These are phyloP conservation scores for Cylindrodendrum hubeiense DNA, from an alignment of 2,329 filamentous ascomycete species.

Conservation along the genomic window DNA sequence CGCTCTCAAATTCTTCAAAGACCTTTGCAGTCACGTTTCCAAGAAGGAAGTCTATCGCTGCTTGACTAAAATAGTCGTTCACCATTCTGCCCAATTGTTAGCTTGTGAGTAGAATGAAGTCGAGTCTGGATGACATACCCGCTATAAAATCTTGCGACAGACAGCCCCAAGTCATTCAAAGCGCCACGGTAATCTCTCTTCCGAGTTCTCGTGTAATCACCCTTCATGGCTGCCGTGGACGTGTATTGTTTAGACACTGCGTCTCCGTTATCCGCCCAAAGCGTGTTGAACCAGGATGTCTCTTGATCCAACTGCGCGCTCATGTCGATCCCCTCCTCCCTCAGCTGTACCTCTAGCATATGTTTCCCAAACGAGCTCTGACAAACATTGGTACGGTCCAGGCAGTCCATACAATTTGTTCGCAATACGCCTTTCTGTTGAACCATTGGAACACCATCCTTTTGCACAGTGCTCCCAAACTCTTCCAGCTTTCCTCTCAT, in stretches of 20 bases:
- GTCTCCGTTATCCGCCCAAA: slow-evolving; percentile 99
- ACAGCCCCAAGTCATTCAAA: slow-evolving; percentile 90
- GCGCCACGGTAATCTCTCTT: slow-evolving; percentile 94
- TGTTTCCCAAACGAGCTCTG: slow-evolving; percentile 91
- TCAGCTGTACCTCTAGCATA: slow-evolving; percentile 84
- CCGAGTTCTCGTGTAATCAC: slow-evolving; percentile 92
- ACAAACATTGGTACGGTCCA: slow-evolving; percentile 95
- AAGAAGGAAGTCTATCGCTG: slow-evolving; percentile 92
- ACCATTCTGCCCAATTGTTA: slow-evolving; percentile 79
- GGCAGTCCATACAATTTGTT: slow-evolving; percentile 98
- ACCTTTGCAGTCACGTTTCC: slow-evolving; percentile 87
- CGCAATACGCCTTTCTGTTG: slow-evolving; percentile 83
- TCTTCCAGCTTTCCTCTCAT: slow-evolving; percentile 76
- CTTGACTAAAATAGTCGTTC: slow-evolving; percentile 97
- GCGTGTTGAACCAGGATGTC: slow-evolving; percentile 92
- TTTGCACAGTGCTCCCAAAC: slow-evolving; percentile 77
- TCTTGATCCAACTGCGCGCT: slow-evolving; percentile 80
- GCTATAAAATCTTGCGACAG: slow-evolving; percentile 80
- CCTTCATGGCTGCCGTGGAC: slow-evolving; percentile 94
- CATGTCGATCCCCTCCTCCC: slow-evolving; percentile 80
- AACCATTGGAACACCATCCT: slow-evolving; percentile 55
- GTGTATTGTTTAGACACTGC: slow-evolving; percentile 96
- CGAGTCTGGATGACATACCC: slow-evolving; percentile 60
- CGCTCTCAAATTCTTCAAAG: slow-evolving; percentile 94
- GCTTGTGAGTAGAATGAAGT: not conserved